These are phyloP conservation scores for Salix exigua DNA, from an alignment of 345 rosid species.

Conservation along the genomic window DNA sequence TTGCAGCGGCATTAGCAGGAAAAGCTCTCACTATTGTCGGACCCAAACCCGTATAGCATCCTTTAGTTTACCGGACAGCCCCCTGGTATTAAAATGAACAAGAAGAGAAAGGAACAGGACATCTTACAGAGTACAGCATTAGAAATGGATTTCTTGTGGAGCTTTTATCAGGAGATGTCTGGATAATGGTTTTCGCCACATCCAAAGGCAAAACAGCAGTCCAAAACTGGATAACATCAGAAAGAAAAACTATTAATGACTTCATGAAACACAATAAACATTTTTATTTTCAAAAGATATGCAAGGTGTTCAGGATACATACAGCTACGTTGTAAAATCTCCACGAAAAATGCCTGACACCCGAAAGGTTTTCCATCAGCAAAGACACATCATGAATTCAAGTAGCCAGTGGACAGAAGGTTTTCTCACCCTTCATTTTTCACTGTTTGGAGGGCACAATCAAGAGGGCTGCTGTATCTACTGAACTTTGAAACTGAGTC, in stretches of 20 bases:
- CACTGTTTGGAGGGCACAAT: slow-evolving; percentile 71
- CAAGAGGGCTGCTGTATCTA: slow-evolving; percentile 71
- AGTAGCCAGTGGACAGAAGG: slow-evolving; percentile 12
- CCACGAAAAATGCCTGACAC: slow-evolving; percentile 86
- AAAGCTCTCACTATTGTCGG: slow-evolving; percentile 84
- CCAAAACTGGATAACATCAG: slow-evolving; percentile 56
- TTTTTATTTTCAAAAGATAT: neutral
- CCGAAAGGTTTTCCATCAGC: slow-evolving; percentile 53
- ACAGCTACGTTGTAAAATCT: slow-evolving; percentile 85
- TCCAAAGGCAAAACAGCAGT: slow-evolving; percentile 74
- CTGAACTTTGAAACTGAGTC: slow-evolving; percentile 62
- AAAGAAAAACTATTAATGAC: neutral
- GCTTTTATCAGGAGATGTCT: slow-evolving; percentile 61
- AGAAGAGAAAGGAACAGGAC: neutral
- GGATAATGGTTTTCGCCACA: slow-evolving; percentile 90
- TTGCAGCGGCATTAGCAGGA: slow-evolving; percentile 96
- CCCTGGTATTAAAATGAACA: neutral
- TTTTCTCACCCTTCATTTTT: slow-evolving; percentile 83
- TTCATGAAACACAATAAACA: neutral
- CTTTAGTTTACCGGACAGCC: slow-evolving; percentile 24
- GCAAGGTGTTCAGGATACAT: slow-evolving; percentile 33
- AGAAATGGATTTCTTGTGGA: slow-evolving; percentile 60
- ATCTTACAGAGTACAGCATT: slow-evolving; percentile 64
- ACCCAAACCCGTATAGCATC: slow-evolving; percentile 85
- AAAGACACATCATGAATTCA: neutral